phyloP scores from a whole-genome alignment of 768 basidiomycete genomes.

The Phanerochaete carnosa region DNA sequence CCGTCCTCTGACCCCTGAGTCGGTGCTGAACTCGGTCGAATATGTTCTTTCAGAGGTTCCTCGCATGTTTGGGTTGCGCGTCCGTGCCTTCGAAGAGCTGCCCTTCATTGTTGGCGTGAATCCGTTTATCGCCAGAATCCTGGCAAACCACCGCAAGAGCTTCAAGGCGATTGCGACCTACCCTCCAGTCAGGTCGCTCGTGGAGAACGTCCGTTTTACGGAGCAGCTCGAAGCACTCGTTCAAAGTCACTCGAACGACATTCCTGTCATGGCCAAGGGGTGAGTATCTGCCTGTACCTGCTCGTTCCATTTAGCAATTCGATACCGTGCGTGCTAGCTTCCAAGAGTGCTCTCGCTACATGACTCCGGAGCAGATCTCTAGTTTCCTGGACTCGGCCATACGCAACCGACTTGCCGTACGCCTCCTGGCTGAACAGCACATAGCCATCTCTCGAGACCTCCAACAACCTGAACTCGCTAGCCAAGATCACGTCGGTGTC shows the following conservation, averaged over 20 bases:
- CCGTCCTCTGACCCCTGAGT: conserved; percentile 65
- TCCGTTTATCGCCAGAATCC: conserved; percentile 73
- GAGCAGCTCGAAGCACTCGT: conserved; percentile 69
- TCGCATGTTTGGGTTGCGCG: conserved; percentile 68
- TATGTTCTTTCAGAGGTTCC: conserved; percentile 79
- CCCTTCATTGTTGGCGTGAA: conserved; percentile 91
- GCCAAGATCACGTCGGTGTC: conserved; percentile 57
- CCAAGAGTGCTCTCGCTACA: conserved; percentile 81
- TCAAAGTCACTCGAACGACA: conserved; percentile 78
- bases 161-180: conserved; percentile 69
- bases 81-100: conserved; percentile 68
- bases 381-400: conserved; percentile 82
- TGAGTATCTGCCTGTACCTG: conserved; percentile 23
- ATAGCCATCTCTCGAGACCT: conserved; percentile 77
- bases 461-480: conserved; percentile 32
- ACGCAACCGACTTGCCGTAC: conserved; percentile 81
- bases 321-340: conserved; percentile 48
- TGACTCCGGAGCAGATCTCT: conserved; percentile 76
- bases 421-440: conserved; percentile 89
- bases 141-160: conserved; percentile 65
- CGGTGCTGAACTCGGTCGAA: conserved; percentile 69
- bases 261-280: conserved; percentile 91
- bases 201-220: conserved; percentile 69
- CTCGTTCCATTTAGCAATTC: background rate
- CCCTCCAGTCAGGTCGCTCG: conserved; percentile 58